Percentiles rank a stretch among this genome's conserved stretches.
These are phyloP conservation scores for Prosopis cineraria DNA, from an alignment of 306 rosid genomes.

Conservation along the genomic window DNA sequence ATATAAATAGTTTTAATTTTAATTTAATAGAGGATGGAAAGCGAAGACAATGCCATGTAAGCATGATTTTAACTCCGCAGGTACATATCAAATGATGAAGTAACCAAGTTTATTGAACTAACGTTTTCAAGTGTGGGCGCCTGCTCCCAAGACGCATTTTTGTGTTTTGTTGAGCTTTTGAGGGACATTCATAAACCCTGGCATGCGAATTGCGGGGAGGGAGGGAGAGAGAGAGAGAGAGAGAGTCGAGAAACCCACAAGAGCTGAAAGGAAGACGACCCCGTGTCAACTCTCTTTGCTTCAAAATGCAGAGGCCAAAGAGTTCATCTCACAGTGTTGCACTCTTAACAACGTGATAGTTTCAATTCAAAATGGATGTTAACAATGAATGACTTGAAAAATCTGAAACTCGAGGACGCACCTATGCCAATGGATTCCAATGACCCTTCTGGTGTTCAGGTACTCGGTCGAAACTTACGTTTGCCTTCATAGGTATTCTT, in stretches of 20 bases:
- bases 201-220: not conserved
- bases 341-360: not conserved
- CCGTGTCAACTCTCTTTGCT: not conserved
- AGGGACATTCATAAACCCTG: not conserved
- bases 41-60: too few species aligned
- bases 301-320: not conserved
- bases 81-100: too few species aligned
- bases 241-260: not conserved
- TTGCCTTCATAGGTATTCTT: not conserved
- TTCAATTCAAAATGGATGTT: slow-evolving; percentile 49
- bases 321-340: not conserved
- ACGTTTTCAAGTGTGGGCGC: not conserved
- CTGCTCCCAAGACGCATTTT: not conserved
- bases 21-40: too few species aligned
- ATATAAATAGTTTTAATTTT: too few species aligned
- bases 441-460: slow-evolving; percentile 46
- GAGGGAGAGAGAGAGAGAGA: not conserved
- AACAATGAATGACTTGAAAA: slow-evolving; percentile 46
- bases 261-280: not conserved
- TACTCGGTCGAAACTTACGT: slow-evolving; percentile 12
- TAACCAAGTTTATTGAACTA: too few species aligned
- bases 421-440: slow-evolving; percentile 57
- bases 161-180: not conserved
- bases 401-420: slow-evolving; percentile 12
- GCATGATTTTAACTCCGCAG: too few species aligned